Conservation (phyloP, 31 red algal genomes). For the Porphyra umbilicalis region DNA sequence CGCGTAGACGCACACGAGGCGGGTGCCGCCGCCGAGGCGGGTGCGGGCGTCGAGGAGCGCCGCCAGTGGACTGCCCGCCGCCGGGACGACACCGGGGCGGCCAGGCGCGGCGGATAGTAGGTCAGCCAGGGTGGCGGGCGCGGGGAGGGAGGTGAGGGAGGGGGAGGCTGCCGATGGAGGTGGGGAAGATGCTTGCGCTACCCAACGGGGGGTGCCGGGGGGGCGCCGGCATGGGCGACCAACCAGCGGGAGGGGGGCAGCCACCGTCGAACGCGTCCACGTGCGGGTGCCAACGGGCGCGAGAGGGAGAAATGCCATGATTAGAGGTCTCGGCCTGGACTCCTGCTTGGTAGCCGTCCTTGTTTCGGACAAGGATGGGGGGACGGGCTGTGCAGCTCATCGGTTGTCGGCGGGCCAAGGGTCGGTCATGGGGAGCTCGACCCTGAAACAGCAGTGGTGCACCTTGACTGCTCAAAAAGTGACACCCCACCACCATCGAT, state of each 20-base stretch:
- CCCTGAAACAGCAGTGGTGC: too few species aligned
- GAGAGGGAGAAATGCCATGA: neutral
- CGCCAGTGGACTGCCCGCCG: neutral
- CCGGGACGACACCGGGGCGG: neutral
- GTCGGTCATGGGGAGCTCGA: too few species aligned
- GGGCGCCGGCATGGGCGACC: too few species aligned
- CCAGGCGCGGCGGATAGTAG: neutral
- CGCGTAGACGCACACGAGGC: neutral
- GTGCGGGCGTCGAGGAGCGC: neutral
- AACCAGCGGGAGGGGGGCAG: neutral
- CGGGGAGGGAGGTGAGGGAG: neutral
- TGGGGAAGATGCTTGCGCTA: neutral
- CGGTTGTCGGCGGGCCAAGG: too few species aligned
- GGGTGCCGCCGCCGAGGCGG: neutral
- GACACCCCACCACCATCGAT: too few species aligned
- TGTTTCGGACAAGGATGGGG: too few species aligned
- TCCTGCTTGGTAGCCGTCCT: too few species aligned
- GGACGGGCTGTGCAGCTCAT: too few species aligned
- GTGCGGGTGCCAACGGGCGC: neutral
- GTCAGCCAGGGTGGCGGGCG: neutral
- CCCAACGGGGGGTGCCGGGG: too few species aligned
- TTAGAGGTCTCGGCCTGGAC: too few species aligned
- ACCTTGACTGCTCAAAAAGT: too few species aligned
- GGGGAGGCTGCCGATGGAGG: neutral
- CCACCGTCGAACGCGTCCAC: neutral